Base-by-base conservation (phyloP, 495 filamentous ascomycete genomes). In the Clavariopsis aquatica region DNA sequence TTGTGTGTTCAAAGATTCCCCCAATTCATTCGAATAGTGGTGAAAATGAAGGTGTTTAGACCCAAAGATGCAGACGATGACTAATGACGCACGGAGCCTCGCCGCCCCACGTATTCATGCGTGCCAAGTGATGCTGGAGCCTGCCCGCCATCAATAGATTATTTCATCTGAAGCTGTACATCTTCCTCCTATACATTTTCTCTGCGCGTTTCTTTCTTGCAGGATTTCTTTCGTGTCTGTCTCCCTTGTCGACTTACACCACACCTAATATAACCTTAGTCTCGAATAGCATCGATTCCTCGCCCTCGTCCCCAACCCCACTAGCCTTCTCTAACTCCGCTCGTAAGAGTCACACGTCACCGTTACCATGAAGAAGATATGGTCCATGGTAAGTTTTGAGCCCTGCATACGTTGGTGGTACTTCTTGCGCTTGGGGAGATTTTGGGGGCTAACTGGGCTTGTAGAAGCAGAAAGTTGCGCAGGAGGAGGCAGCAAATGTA, bases 351-450 rank as follows among this genome's bases (percentile, higher is more conserved):
- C 5, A 46, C 26, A 52, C 61, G 41, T 10, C 15, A 60, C 70
- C 60, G 74, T 62, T 85, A 91, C 77, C 70, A 98, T 98, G 94
- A 82, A 97, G 81, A 98, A 98, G 78, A 96, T 98, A 82, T 98
- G 94, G 94, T 96, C 92, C 75, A 96, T 98, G 93, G 93, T 96
- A 81, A 49, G 84, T 34, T 56, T 27, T 12, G 22, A 7, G 2
- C 22, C 20, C 13, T 20, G 29, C 10, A 26, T 12, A n/a, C 5
- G 17, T n/a, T 31, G 9, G 52, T 15, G 15, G 34, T 8, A 23
- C 46, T 15, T 43, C 8, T 17, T 19, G 5, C 27, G 15, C 41
- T 19, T 31, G 5, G 15, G 23, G 27, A 29, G 24, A 19, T 17
- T 4, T 15, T 23, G 24, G n/a, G 3, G 17, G 59, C 70, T 72